Evolutionary conservation across 495 filamentous ascomycete species (phyloP).

Genomic region (Neurospora tetraspora): DNA sequence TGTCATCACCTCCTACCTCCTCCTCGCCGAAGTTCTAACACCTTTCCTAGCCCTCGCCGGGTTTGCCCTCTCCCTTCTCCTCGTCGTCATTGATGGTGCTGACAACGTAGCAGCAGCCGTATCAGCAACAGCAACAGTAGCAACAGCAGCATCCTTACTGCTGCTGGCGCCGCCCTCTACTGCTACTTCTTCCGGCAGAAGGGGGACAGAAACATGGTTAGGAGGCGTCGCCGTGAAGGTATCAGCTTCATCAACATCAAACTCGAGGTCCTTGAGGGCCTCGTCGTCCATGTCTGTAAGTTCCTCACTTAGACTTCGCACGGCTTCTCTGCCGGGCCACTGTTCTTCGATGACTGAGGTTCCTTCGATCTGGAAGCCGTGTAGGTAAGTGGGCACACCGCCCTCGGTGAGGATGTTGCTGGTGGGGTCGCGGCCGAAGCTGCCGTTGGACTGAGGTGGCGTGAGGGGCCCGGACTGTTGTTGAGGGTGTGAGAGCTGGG

Average conservation of each 20-base stretch:
- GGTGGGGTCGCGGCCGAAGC: conserved; percentile 20
- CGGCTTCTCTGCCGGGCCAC: conserved; percentile 65
- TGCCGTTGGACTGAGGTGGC: conserved; percentile 40
- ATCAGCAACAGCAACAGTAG: background rate
- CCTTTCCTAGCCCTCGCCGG: conserved; percentile 21
- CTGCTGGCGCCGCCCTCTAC: background rate
- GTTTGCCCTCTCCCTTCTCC: conserved; percentile 18
- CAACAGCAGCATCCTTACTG: background rate
- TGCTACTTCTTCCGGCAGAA: conserved; percentile 9
- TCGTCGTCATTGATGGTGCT: conserved; percentile 9
- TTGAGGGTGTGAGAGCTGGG: conserved; percentile 20
- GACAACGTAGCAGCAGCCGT: background rate
- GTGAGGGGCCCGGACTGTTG: conserved; percentile 28
- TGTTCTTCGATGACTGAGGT: conserved; percentile 46
- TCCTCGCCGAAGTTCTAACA: conserved; percentile 13
- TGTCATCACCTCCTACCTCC: conserved; percentile 11
- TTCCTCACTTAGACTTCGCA: conserved; percentile 74
- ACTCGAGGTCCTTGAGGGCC: conserved; percentile 54
- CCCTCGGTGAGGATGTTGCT: conserved; percentile 53
- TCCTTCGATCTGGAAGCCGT: conserved; percentile 67
- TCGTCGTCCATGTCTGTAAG: conserved; percentile 84
- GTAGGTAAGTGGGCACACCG: conserved; percentile 81
- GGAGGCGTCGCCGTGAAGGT: conserved; percentile 32
- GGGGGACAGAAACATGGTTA: conserved; percentile 6
- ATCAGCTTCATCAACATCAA: conserved; percentile 31